Evolutionary conservation across 2,329 filamentous ascomycete species (phyloP), one percentile per base, ranked within the genome.

Genomic region (Alternaria postmessia): DNA sequence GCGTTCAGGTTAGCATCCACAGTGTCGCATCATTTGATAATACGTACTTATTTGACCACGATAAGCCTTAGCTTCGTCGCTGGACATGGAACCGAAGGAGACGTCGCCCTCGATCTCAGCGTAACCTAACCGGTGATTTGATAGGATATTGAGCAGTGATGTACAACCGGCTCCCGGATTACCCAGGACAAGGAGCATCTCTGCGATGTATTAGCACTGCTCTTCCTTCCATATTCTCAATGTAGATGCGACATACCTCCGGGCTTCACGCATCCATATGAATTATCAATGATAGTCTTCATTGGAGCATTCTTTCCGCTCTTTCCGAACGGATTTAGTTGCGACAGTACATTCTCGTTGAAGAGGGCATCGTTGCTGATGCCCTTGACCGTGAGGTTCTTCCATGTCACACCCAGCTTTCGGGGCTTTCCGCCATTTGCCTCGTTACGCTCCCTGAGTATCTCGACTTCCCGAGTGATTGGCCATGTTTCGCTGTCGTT

Each of bases 41-140:
- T 11, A 12, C 51, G 20, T 43, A 36, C 36, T 92, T 69, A 94
- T 91, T 75, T 93, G 90, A 65, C 90, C 87, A 69, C 92, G 93
- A 80, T 95, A 95, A 7, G 74, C 79, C 65, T 93, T 87, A 1
- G 90, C 89, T 78, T 96, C 91, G 51, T 91, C 91, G 12, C 91
- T 86, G 74, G 81, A 70, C 85, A 88, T 67, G 93, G 88, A 54
- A 81, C 66, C 66, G 22, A 62, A 69, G 7, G 32, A 54, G n/a
- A 69, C 63, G 6, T 67, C 63, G 7, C 92, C 92, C 67, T 92
- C 88, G 24, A 89, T 90, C 77, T 94, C 91, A 8, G 90, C 56
- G 74, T 91, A 95, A 51, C 90, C 90, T 59, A 54, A 57, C 76
- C 81, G 56, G 79, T 65, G 55, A 47, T 69, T 66, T 4, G 66